Base-by-base conservation (phyloP, 2,329 filamentous ascomycete genomes). In the Hypoxylon sp. region DNA sequence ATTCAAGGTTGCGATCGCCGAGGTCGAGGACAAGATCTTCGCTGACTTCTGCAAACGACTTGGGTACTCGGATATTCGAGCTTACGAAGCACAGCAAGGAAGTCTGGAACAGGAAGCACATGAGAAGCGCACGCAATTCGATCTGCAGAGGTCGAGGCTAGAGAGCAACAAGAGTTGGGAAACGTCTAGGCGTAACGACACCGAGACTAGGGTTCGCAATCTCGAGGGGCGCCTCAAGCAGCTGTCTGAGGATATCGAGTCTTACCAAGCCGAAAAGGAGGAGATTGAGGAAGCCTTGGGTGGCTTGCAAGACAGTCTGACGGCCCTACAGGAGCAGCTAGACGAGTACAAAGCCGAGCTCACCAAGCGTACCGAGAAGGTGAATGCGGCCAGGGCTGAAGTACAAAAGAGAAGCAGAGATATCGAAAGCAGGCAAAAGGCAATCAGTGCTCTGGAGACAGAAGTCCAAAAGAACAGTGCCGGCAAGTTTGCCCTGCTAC, bases 51-150 rank as follows among this genome's bases (percentile, higher is more conserved):
- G 95, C 77, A 84, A 87, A 67, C 86, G 90, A 52, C 85, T 97
- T 17, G 92, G 93, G 0, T 98, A 97, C 73, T 82, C 85, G 55
- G 89, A 96, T 69, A 96, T 99, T 63, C 90, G 94, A 56, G 90
- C 92, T 55, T 99, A 98, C 69, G 92, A 98, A 72, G 89, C 89
- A 21, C 93, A 96, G 66, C 95, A 98, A 75, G 94, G 95, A 45
- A 92, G 90, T 37, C 79, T 96, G 45, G 93, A 98, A 74, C 91
- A 97, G 73, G 92, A 98, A 72, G 90, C 91, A 40, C 88, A 88
- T 0, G 88, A 95, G 74, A 93, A 93, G 79, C 91, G 91, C 62
- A 87, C 90, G 49, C 88, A 93, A 65, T 98, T 97, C 68, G 90
- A 89, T 53, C 87, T 89, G 3, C 95, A 99, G 72, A 90, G 88